Evolutionary conservation across 345 rosid species (phyloP), one percentile per base, ranked within the genome.

Genomic region (Punica granatum): DNA sequence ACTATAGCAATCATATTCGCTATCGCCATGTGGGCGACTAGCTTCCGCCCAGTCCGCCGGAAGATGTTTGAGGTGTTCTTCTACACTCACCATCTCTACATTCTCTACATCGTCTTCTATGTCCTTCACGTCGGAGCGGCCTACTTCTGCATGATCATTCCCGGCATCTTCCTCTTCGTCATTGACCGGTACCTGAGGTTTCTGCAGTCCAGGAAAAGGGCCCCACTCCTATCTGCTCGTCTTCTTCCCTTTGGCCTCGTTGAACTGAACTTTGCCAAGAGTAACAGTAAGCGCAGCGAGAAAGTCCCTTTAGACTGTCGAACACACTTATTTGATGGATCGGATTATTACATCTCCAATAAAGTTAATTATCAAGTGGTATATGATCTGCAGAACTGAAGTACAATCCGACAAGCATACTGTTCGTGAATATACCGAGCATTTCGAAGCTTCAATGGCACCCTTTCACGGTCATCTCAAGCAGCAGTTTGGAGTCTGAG

Each of bases 401-500:
- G 23, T 90, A 93, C 69, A 82, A 61, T 66, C 80, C 97, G 4
- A 83, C 90, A 0, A 93, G 97, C 81, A 77, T 81, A 48, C 1
- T 89, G 79, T 89, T 87, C 73, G 48, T 93, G 31, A 93, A 86
- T 71, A 84, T 93, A 44, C 92, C 97, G 4, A 67, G 77, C 72
- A 76, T 93, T 63, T 92, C 97, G 9, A 90, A 73, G 80, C 63
- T 87, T 56, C 96, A 93, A 65, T 93, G 98, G 98, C 98, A 93
- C 79, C 98, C 98, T 0, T 93, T 87, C 63, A 87, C 96, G 2
- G 63, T 93, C 12, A 78, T 79, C 42, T 93, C 97, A 1, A 89
- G 78, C 41, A 84, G 92, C 73, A 83, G 78, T 56, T 73, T 89
- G 74, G 98, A 93, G 32, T 66, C 81, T 33, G 92, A 89, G 43